A percentile compares a stretch with the other conserved stretches of the same genome.
phyloP scores from a whole-genome alignment of 352 stramenopile species.

The Halophytophthora batemanensis region DNA sequence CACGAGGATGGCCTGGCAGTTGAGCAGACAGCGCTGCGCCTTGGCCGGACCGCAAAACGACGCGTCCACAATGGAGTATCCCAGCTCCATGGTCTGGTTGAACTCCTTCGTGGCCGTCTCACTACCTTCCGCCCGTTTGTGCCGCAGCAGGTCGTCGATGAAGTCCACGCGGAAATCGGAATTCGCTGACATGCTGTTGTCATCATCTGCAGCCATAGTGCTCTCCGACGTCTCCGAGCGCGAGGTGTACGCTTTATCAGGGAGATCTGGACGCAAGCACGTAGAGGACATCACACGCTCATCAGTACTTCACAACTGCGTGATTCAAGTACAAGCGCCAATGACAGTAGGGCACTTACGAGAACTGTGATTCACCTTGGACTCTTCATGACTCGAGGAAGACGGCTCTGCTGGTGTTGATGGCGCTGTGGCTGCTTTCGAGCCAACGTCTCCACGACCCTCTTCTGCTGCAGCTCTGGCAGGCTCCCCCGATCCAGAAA shows the following conservation, averaged over 20 bases:
- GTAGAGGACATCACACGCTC: background rate
- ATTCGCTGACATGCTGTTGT: constrained; percentile 17
- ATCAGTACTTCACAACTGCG: background rate
- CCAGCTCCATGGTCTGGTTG: constrained; percentile 38
- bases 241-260: constrained; percentile 7
- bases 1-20: constrained; percentile 52
- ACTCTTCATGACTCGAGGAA: constrained; percentile 2
- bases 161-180: constrained; percentile 21
- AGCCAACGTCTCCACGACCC: background rate
- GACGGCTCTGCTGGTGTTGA: background rate
- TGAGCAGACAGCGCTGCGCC: constrained; percentile 43
- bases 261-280: background rate
- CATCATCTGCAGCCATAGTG: background rate
- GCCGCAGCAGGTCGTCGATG: constrained; percentile 30
- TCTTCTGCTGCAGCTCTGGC: background rate
- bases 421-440: no score
- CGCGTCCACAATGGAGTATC: constrained; percentile 56
- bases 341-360: constrained; percentile 6
- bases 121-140: constrained; percentile 12
- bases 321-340: background rate
- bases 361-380: constrained; percentile 3
- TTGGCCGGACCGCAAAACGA: constrained; percentile 54
- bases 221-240: constrained; percentile 1
- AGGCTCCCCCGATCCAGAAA: background rate
- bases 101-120: constrained; percentile 20